Evolutionary conservation across 169 alveolate species (phyloP), one percentile per base, ranked within the genome.

Genomic region (Eimeria zaria): DNA sequence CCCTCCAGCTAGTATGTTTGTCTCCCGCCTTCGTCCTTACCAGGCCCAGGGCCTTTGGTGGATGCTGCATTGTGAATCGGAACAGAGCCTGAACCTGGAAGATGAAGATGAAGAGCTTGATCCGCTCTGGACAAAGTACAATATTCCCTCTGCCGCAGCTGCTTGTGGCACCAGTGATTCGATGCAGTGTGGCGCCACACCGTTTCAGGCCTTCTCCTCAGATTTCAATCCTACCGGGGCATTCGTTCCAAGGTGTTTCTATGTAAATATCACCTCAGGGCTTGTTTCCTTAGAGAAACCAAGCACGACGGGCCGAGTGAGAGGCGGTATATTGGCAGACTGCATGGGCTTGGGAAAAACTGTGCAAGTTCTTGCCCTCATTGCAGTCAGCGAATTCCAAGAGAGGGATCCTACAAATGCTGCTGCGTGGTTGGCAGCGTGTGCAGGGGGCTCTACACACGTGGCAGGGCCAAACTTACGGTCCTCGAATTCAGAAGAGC

Each of bases 281-380:
- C 94, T 76, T 24, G 89, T 95, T 27, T 76, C 95, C 8, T 36
- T 95, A 39, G 24, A 53, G 60, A 89, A 69, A 27, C 97, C 97
- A 51, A 41, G 48, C n/a, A 53, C 83, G 30, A 60, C 97, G 41
- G 80, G 67, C 27, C 64, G 85, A 24, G 80, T 80, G 91, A 80
- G 62, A 30, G 97, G 97, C 64, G 99, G 99, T 67, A 94, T 99
- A 69, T 98, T 99, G 20, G 99, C 99, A 12, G 99, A 99, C 96
- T 99, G 99, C 96, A 99, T 99, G 99, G 99, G 99, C 2, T 99
- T 99, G 33, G 99, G 99, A 36, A 99, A 99, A 96, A 99, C 99
- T 8, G 98, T 99, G 22, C 99, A 99, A 95, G 93, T 88, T n/a
- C 95, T 96, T 30, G 96, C 97, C n/a, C 91, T 95, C 67, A 55